A percentile compares a stretch with the other conserved stretches of the same genome.
Conservation (phyloP, 306 rosid genomes). For the Purshia tridentata region DNA sequence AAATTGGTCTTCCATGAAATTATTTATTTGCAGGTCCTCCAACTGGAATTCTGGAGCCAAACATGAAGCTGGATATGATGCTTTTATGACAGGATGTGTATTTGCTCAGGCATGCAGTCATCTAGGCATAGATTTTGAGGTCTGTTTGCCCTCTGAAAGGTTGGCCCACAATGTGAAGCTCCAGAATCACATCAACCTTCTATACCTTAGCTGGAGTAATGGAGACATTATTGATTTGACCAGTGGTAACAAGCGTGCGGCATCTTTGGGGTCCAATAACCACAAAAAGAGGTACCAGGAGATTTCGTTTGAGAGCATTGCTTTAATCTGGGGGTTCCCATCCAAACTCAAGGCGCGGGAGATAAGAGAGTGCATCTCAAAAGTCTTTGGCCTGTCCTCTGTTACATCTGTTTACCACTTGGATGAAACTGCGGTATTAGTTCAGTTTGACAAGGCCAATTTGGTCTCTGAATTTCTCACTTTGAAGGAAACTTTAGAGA, state of each 20-base stretch:
- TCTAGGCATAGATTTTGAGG: constrained; percentile 66
- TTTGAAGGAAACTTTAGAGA: constrained; percentile 70
- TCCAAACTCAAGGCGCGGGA: constrained; percentile 58
- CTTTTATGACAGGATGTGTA: constrained; percentile 93
- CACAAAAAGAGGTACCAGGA: constrained; percentile 38
- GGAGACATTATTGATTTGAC: constrained; percentile 73
- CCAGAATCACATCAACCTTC: constrained; percentile 58
- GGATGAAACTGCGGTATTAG: constrained; percentile 70
- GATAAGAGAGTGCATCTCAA: constrained; percentile 55
- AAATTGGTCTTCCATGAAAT: constrained; percentile 11
- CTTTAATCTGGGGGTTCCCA: constrained; percentile 78
- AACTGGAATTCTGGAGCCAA: constrained; percentile 94
- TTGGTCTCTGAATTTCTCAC: constrained; percentile 64
- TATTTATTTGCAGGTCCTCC: constrained; percentile 62
- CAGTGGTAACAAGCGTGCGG: constrained; percentile 50
- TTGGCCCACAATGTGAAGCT: constrained; percentile 60
- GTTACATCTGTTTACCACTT: constrained; percentile 63
- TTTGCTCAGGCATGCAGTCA: constrained; percentile 78
- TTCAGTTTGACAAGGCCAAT: constrained; percentile 60
- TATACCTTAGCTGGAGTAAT: constrained; percentile 76
- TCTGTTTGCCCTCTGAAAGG: constrained; percentile 39
- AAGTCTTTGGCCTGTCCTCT: constrained; percentile 59
- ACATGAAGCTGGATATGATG: constrained; percentile 98
- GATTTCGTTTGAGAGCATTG: constrained; percentile 65
- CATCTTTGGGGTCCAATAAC: constrained; percentile 29